These are phyloP conservation scores for Malus hybrid DNA, from an alignment of 331 rosid genomes.

Conservation along the genomic window DNA sequence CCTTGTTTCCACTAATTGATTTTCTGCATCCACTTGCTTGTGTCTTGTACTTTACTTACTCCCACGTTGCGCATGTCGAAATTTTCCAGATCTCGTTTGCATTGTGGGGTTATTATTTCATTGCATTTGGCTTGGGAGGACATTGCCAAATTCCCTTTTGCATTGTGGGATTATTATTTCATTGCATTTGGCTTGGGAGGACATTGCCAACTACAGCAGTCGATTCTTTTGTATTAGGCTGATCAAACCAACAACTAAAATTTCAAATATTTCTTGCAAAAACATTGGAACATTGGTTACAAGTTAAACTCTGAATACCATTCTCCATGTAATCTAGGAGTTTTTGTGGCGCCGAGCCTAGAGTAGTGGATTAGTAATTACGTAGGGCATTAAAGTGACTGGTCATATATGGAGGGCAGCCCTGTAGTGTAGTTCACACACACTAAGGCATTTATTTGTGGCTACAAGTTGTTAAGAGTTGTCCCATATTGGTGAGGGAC, in stretches of 20 bases:
- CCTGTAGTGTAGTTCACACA: neutral
- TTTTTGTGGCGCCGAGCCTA: too few species aligned
- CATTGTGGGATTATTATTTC: slow-evolving; percentile 4
- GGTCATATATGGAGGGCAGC: too few species aligned
- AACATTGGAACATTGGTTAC: neutral
- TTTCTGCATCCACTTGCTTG: slow-evolving; percentile 6
- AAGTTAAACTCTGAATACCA: neutral
- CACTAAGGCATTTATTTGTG: neutral
- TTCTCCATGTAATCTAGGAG: too few species aligned
- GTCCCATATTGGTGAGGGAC: too few species aligned
- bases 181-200: neutral
- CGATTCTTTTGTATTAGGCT: neutral
- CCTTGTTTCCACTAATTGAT: neutral
- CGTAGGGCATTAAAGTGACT: too few species aligned
- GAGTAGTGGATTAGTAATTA: too few species aligned
- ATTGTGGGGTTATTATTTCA: neutral
- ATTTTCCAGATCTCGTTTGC: slow-evolving; percentile 13
- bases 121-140: neutral
- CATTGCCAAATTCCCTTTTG: slow-evolving; percentile 14
- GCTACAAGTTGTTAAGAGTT: too few species aligned
- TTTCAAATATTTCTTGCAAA: neutral
- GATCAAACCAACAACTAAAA: neutral
- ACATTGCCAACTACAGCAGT: neutral
- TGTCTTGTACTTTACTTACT: neutral
- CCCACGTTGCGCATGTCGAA: neutral